Evolutionary conservation across 805 yeast species (phyloP), one percentile per base, ranked within the genome.

Genomic region (Kluyveromyces nonfermentans): DNA sequence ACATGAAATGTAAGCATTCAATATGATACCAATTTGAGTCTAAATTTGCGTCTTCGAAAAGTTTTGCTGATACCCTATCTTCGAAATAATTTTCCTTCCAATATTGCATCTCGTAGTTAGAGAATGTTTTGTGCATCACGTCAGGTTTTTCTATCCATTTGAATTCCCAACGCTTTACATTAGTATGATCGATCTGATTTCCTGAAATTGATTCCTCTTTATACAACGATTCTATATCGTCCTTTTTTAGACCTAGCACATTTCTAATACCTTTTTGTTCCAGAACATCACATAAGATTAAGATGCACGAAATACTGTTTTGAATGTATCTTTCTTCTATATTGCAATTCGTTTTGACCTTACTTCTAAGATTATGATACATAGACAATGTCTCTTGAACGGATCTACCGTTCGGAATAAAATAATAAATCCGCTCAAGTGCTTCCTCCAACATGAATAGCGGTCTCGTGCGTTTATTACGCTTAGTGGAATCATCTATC

Each of bases 21-120:
- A 60, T 40, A 32, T 53, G 55, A 14, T 60, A 25, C 61, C 64
- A 59, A 41, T 56, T 57, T 9, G 44, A 37, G 3, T 44, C 36
- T 22, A 45, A 48, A 37, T 61, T 59, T 7, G 43, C 43, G 16
- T 56, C 62, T 4, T 52, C 50, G 3, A 54, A 53, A n/a, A 51
- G 51, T 44, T 56, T 62, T 28, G 70, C 80, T 22, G 61, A 63
- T 0, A 71, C 80, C 9, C 60, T 61, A 41, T 70, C 65, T 4
- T 67, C 66, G 52, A 78, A 78, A 52, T 77, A 75, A 6, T 63
- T 58, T 7, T 54, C 38, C 40, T 62, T 70, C 85, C 85, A 78
- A 48, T 71, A 69, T 17, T 55, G 60, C 80, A 79, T 77, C 45
- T 78, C 80, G 48, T 68, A 72, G 12, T 67, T 55, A 1, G 81